A percentile compares a stretch with the other conserved stretches of the same genome.
phyloP scores from a whole-genome alignment of 345 rosid genomes.

The Nephelium lappaceum region DNA sequence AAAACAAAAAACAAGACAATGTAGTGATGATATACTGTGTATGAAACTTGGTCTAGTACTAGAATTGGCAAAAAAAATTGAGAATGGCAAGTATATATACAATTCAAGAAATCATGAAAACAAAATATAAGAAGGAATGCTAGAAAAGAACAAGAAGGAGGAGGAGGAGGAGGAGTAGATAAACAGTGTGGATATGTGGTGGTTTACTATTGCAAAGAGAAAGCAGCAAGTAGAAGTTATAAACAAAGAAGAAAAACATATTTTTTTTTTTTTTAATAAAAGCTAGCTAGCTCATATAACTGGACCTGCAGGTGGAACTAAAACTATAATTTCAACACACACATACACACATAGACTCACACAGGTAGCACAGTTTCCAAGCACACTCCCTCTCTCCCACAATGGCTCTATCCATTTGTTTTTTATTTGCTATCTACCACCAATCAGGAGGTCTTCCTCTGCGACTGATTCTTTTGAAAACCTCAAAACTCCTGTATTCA shows the following conservation, averaged over 20 bases:
- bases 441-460: conserved; percentile 30
- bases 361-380: conserved; percentile 22
- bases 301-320: conserved; percentile 1
- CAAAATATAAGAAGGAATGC: no score
- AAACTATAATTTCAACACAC: background rate
- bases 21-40: background rate
- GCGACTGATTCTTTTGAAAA: conserved; percentile 47
- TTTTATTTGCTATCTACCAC: background rate
- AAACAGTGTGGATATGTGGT: background rate
- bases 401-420: background rate
- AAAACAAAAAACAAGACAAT: background rate
- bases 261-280: background rate
- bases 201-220: background rate
- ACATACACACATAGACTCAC: background rate
- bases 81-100: background rate
- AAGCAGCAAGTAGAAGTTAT: conserved; percentile 13
- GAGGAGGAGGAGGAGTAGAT: conserved; percentile 12
- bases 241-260: background rate
- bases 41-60: background rate
- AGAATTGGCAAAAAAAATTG: background rate
- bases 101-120: background rate
- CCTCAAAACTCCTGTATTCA: conserved; percentile 32
- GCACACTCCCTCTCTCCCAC: background rate
- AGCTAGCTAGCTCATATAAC: background rate
- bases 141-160: no score